Percentiles rank a stretch among this genome's conserved stretches.
phyloP scores from a whole-genome alignment of 2,329 filamentous ascomycete species.

The Aspergillus cejpii region DNA sequence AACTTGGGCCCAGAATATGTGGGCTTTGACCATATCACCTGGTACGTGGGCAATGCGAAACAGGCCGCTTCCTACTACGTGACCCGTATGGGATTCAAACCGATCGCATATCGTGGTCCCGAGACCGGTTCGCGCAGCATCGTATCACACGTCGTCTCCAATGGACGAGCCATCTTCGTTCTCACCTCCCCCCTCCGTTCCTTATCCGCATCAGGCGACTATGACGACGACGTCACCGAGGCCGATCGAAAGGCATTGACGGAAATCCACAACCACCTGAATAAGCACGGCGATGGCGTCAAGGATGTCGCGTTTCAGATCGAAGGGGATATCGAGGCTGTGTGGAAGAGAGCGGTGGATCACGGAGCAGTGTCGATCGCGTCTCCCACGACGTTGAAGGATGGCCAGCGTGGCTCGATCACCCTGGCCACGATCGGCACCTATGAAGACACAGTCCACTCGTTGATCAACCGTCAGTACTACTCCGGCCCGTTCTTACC shows the following conservation, averaged over 20 bases:
- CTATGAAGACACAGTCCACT: constrained; percentile 86
- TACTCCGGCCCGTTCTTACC: constrained; percentile 73
- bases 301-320: constrained; percentile 90
- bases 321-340: constrained; percentile 63
- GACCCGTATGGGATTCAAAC: constrained; percentile 71
- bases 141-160: constrained; percentile 72
- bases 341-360: constrained; percentile 63
- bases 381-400: constrained; percentile 49
- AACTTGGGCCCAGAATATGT: constrained; percentile 32
- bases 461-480: constrained; percentile 62
- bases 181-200: constrained; percentile 73
- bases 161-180: constrained; percentile 71
- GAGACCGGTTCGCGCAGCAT: constrained; percentile 76
- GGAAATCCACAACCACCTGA: constrained; percentile 72
- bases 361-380: constrained; percentile 61
- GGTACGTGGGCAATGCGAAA: constrained; percentile 92
- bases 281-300: constrained; percentile 79
- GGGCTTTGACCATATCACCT: constrained; percentile 82
- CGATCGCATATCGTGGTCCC: constrained; percentile 72
- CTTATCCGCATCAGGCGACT: constrained; percentile 43
- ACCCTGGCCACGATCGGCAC: constrained; percentile 69
- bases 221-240: constrained; percentile 48
- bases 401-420: constrained; percentile 52
- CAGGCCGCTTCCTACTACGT: constrained; percentile 83
- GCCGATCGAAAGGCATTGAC: constrained; percentile 57